Base-by-base conservation (phyloP, 1,139 yeast genomes). In the Blastobotrys raffinosifermentans region DNA sequence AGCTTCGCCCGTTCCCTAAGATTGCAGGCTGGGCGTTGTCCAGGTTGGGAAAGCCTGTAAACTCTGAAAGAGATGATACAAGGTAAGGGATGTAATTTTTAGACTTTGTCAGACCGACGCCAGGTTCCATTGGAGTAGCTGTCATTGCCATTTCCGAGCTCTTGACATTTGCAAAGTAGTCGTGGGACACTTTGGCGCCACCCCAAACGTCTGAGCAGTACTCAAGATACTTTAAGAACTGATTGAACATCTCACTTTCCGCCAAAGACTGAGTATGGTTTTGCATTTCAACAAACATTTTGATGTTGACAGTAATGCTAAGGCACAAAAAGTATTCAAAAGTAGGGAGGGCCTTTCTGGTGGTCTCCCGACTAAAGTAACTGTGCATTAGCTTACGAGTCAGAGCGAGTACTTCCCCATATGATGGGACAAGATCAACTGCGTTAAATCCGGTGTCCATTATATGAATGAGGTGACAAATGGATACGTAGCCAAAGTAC, bases 241-340 rank as follows among this genome's bases (percentile, higher is more conserved):
- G 21, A 15, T 32, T 32, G 29, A 18, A 32, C 10, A 11, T 6
- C 9, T 6, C 27, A 18, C 22, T 21, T 9, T 14, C 16, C 6
- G 13, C 15, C 17, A 32, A 14, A 10, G 34, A 18, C 11, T 19
- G 13, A 7, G 29, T 4, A 10, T 21, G 6, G 4, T 20, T 11
- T 17, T 22, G 18, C 7, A 21, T 7, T 16, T 32, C 34, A 11
- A 32, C 17, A 17, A 16, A 19, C 19, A 21, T 15, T 14, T 32
- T 32, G 10, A 32, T n/a, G 22, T 18, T 13, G 7, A 32, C 34
- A 4, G 34, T 32, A n/a, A 32, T 32, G n/a, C 26, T n/a, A 17
- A 32, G 19, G 29, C 29, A 32, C 14, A 32, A 15, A 17, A 32
- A 32, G 34, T 32, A 32, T 15, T 32, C 34, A 22, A 22, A 32